A percentile compares a stretch with the other conserved stretches of the same genome.
These are phyloP conservation scores for Pleoardoris graminearum DNA, from an alignment of 2,329 filamentous ascomycete genomes.

Conservation along the genomic window DNA sequence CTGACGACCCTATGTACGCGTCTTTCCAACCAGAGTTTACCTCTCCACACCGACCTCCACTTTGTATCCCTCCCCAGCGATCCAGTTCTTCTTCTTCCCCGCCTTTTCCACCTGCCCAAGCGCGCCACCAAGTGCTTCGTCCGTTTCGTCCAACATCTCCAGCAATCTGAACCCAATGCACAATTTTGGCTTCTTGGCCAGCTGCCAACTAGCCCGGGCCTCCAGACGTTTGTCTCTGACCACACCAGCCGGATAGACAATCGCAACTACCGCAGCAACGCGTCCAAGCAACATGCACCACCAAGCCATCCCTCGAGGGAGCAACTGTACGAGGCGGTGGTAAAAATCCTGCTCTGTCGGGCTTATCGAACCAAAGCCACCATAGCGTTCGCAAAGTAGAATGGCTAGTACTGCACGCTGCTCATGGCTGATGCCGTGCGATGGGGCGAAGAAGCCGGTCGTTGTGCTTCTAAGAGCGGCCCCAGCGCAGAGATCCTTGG, in stretches of 20 bases:
- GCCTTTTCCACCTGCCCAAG: slow-evolving; percentile 40
- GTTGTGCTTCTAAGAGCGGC: slow-evolving; percentile 74
- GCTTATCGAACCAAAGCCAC: slow-evolving; percentile 58
- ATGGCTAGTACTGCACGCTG: slow-evolving; percentile 72
- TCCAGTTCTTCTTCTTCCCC: slow-evolving; percentile 48
- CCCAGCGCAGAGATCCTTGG: slow-evolving; percentile 58
- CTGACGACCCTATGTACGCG: too few relatives aligned
- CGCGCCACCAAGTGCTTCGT: slow-evolving; percentile 37
- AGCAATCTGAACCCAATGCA: slow-evolving; percentile 33
- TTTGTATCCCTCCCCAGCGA: slow-evolving; percentile 33
- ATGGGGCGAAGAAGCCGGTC: slow-evolving; percentile 66
- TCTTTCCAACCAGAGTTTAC: too few relatives aligned
- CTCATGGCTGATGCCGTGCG: slow-evolving; percentile 74
- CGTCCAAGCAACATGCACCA: slow-evolving; percentile 68
- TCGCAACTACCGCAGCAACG: slow-evolving; percentile 61
- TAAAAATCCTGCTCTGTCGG: slow-evolving; percentile 62
- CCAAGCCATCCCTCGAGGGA: slow-evolving; percentile 62
- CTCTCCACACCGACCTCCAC: slow-evolving; percentile 36
- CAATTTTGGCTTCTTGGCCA: slow-evolving; percentile 35
- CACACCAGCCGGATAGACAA: slow-evolving; percentile 64
- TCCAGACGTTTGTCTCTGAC: slow-evolving; percentile 44
- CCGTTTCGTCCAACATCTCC: slow-evolving; percentile 32
- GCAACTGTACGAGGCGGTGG: slow-evolving; percentile 55
- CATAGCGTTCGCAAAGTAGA: slow-evolving; percentile 74
- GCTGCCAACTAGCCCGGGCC: slow-evolving; percentile 29